Base-by-base conservation (phyloP, 2,329 filamentous ascomycete species). In the Ascocoryne sarcoides region DNA sequence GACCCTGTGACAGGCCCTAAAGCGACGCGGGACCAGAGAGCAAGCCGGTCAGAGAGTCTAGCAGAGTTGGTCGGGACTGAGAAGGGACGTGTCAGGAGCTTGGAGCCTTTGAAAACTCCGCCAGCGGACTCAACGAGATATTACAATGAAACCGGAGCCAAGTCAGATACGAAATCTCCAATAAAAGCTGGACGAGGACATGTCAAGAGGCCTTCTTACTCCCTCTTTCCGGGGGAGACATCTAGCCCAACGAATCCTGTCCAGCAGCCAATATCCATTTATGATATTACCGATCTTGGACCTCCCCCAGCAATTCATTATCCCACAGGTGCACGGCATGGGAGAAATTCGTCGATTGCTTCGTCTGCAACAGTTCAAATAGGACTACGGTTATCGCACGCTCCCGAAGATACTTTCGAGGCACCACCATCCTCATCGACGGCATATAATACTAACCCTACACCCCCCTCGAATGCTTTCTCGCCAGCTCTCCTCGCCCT, bases 291-390 rank as follows among this genome's bases (percentile, higher is more conserved):
- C 23, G 47, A 54, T 35, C 43, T 59, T 1, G 43, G 32, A 15
- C 51, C 49, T 18, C 56, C 58, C 32, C 54, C 55, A 21, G 16
- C 40, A 5, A 46, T 51, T 10, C 37, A 41, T 28, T 51, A 42
- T 29, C 15, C 34, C 30, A 43, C 46, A 10, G 43, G 37, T 12
- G 32, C 38, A 5, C 33, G 55, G 15, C 57, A 59, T 39, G 63
- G 65, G 14, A 69, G 79, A 32, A 68, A 76, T 43, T 78, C 76
- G 4, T 85, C 80, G 1, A 66, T 77, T 31, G 68, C 67, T 12
- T 84, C 80, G 32, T 75, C 75, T 8, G 79, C 79, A 17, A 84
- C 79, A 0, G 79, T 85, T 9, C 79, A 84, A 54, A 84, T 85
- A 37, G 81, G 80, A 1, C 65, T 85, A 12, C 73, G 81, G 9